Evolutionary conservation across 148 eudicot genomes (phyloP).

Genomic region (Camellia lanceoleosa): DNA sequence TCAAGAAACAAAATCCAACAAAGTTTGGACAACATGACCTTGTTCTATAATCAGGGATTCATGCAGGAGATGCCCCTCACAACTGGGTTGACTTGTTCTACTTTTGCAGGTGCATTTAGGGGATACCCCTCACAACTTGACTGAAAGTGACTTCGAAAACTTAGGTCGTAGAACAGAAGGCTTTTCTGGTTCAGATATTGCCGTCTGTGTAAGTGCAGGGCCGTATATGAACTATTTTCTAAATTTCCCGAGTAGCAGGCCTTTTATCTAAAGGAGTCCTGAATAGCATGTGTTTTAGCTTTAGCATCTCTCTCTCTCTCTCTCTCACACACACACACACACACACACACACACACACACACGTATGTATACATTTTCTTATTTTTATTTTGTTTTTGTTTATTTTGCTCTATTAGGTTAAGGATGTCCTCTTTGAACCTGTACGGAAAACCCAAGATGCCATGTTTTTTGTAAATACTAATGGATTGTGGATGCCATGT

Average conservation of each 20-base stretch:
- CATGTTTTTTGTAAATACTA: constrained; percentile 67
- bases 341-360: too few relatives aligned
- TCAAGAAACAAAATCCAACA: background rate
- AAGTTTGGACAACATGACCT: background rate
- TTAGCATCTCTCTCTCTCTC: background rate
- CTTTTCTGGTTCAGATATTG: constrained; percentile 92
- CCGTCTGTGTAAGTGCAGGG: constrained; percentile 84
- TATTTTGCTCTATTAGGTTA: constrained; percentile 46
- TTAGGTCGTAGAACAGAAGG: constrained; percentile 87
- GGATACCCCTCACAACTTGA: constrained; percentile 91
- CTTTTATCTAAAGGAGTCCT: background rate
- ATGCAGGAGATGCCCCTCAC: background rate
- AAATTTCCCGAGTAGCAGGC: background rate
- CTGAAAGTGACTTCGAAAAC: constrained; percentile 81
- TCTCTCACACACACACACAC: background rate
- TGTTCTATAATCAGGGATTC: background rate
- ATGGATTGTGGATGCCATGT: constrained; percentile 80
- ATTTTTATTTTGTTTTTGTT: background rate
- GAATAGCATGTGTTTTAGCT: background rate
- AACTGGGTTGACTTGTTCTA: constrained; percentile 11
- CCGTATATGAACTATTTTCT: background rate
- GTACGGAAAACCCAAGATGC: constrained; percentile 99
- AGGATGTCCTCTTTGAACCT: constrained; percentile 97
- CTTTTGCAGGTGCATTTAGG: constrained; percentile 89
- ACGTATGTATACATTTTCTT: background rate